Evolutionary conservation across 306 rosid species (phyloP), one percentile per base, ranked within the genome.

Genomic region (Quercus bicolor): DNA sequence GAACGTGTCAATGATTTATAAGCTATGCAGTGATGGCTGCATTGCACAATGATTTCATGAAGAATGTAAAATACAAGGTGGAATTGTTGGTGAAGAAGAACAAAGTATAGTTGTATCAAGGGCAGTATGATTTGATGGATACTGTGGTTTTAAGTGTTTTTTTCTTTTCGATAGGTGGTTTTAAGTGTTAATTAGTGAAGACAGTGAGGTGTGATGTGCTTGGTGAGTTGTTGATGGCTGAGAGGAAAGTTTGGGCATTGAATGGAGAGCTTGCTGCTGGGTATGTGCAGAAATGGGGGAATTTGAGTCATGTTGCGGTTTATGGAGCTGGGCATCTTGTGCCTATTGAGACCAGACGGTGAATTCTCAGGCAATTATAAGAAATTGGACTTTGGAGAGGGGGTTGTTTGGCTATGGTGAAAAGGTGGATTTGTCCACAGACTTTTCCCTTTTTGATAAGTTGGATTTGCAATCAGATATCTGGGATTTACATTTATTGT

Each of bases 321-420:
- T 87, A 84, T 18, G 91, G 97, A 0, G 96, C 83, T 28, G 94
- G 94, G 0, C 96, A 94, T 91, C 90, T 91, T 75, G 75, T 91
- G 57, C 93, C 98, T 10, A 6, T 80, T 5, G 97, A 91, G 96
- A 91, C 13, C 80, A 94, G 75, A 24, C 91, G 20, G 11, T 89
- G 84, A 85, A 78, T 48, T 85, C 98, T 54, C 97, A 91, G 68
- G 88, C 85, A 26, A 91, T 91, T 96, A 91, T 91, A 16, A 89
- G 90, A 82, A 89, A 83, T 5, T 94, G 97, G 98, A 89, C 89
- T 77, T 72, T 90, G 79, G 86, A 82, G 31, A 82, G 15, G 37
- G 91, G 86, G 16, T 37, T 78, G 64, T 94, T 90, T 84, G 37
- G 43, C 73, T 1, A 6, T 5, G 73, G 5, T 11, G 48, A 65